Percentiles rank a stretch among this genome's conserved stretches.
These are phyloP conservation scores for Houttuynia cordata DNA, from an alignment of 164 flowering plant species.

Conservation along the genomic window DNA sequence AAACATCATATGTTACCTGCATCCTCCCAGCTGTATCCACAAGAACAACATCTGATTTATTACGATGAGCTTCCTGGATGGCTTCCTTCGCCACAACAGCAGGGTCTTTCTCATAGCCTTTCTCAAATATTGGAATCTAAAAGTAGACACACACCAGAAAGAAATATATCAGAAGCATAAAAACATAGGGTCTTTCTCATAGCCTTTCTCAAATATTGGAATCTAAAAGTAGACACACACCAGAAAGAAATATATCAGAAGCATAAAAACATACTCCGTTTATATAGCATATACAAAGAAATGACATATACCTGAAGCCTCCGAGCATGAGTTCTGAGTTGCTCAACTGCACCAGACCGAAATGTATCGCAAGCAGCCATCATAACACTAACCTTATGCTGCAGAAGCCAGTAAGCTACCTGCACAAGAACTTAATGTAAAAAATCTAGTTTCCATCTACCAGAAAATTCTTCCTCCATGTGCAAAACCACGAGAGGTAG, in stretches of 20 bases:
- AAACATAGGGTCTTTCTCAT: slow-evolving; percentile 97
- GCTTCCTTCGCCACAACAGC: slow-evolving; percentile 68
- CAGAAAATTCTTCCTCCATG: neutral
- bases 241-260: no score
- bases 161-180: no score
- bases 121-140: slow-evolving; percentile 6
- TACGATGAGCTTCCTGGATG: slow-evolving; percentile 77
- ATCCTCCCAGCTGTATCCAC: slow-evolving; percentile 95
- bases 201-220: slow-evolving; percentile 13
- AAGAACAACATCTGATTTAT: slow-evolving; percentile 87
- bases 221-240: slow-evolving; percentile 1
- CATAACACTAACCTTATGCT: slow-evolving; percentile 87
- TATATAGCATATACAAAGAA: neutral
- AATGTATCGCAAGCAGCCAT: slow-evolving; percentile 99
- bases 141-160: neutral
- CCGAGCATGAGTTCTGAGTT: slow-evolving; percentile 92
- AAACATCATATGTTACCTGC: slow-evolving; percentile 44
- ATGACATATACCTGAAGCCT: slow-evolving; percentile 63
- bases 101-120: slow-evolving; percentile 81
- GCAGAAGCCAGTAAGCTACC: slow-evolving; percentile 99
- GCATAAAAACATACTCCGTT: neutral
- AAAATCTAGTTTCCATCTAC: neutral
- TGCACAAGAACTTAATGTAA: slow-evolving; percentile 13
- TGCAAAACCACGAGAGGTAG: neutral
- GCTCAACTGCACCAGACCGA: slow-evolving; percentile 98